Base-by-base conservation (phyloP, 805 yeast genomes). In the Clavispora carvajalis region DNA sequence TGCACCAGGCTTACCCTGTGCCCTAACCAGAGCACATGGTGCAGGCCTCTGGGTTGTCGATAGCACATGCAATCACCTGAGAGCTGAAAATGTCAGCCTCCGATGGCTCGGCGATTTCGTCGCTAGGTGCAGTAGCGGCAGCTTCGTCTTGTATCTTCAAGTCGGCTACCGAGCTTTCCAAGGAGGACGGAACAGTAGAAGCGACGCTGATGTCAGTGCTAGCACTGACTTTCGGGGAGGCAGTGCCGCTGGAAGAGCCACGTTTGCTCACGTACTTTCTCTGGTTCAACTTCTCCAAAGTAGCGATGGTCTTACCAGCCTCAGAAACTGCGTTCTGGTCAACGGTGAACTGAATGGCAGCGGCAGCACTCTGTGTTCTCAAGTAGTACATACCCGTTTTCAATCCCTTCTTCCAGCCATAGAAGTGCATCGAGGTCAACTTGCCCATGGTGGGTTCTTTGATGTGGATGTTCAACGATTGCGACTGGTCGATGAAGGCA, bases 301-400 rank as follows among this genome's bases (percentile, higher is more conserved):
- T 37, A 22, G 73, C 73, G 39, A 62, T 50, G n/a, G 67, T 56
- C 36, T 59, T 47, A 39, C 69, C 68, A 30, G 74, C 74, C 40
- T 49, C 54, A 26, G 40, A 61, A 42, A 64, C 70, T 18, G 75
- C 60, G 46, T 57, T 56, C 41, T 73, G 67, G 52, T 74, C 77
- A 35, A 74, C 72, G 18, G 77, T 37, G 65, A 89, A 91, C 70
- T 91, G 95, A 59, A 93, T 93, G 36, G 99, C 97, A 38, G 95
- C 85, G 33, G 96, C 79, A 16, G 99, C 99, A 45, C 98, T 96
- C 74, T 87, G 95, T 9, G 98, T 91, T 67, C 98, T 82, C 63
- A 93, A 73, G 67, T 93, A 93, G 74, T 93, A 93, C 95, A 93
- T 91, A 58, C 99, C 99, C 5, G 99, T 93, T 76, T 93, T 93